phyloP scores from a whole-genome alignment of 1,139 yeast genomes.

The Geotrichum armillariae region DNA sequence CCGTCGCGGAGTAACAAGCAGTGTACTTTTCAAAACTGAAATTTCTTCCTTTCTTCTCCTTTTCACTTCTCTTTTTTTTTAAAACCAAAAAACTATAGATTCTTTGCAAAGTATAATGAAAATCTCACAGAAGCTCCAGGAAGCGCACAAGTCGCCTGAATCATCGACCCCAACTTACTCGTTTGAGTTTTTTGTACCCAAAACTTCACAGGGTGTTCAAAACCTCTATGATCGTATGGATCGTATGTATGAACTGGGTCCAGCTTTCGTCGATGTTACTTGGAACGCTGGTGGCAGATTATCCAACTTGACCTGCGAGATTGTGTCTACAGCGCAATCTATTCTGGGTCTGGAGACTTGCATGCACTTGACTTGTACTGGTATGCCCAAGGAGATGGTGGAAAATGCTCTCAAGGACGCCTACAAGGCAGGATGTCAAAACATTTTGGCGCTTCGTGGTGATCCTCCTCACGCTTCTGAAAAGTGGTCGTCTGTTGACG shows the following conservation, averaged over 20 bases:
- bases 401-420: conserved; percentile 87
- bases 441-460: conserved; percentile 90
- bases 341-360: conserved; percentile 96
- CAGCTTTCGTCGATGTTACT: conserved; percentile 90
- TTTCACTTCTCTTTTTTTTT: neutral
- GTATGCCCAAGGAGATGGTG: conserved; percentile 80
- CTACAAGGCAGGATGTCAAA: conserved; percentile 89
- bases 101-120: conserved; percentile 34
- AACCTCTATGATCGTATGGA: conserved; percentile 97
- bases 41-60: neutral
- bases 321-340: conserved; percentile 88
- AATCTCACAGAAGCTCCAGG: conserved; percentile 42
- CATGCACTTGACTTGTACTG: conserved; percentile 97
- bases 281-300: conserved; percentile 98
- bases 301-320: conserved; percentile 79
- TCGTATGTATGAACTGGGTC: conserved; percentile 91
- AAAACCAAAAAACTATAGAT: neutral
- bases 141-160: conserved; percentile 35
- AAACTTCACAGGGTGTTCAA: conserved; percentile 95
- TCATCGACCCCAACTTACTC: conserved; percentile 72
- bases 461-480: conserved; percentile 70
- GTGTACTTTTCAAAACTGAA: neutral
- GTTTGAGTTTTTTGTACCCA: conserved; percentile 97
- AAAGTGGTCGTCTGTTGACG: conserved; percentile 51
- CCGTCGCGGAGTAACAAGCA: neutral